A percentile compares a stretch with the other conserved stretches of the same genome.
These are phyloP conservation scores for Gonapodya sp. DNA, from an alignment of 192 early-diverging fungal species.

Conservation along the genomic window DNA sequence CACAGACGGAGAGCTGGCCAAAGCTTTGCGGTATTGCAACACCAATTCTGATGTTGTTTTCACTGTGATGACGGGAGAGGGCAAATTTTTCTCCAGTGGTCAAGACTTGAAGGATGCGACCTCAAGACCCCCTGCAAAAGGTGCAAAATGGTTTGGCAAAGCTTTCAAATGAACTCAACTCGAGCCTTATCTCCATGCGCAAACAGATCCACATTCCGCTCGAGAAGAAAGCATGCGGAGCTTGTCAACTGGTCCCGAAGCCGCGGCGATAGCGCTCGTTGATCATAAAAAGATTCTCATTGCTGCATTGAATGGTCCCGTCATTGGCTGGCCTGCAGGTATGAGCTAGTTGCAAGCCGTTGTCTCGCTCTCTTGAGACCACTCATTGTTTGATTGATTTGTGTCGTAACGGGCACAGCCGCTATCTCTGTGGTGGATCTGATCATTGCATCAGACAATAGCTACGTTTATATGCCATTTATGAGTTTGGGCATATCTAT, in stretches of 20 bases:
- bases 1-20: background rate
- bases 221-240: background rate
- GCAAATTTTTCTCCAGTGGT: no score
- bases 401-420: no score
- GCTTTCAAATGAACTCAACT: background rate
- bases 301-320: background rate
- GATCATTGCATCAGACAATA: background rate
- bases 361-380: no score
- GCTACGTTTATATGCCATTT: background rate
- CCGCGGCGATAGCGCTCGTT: background rate
- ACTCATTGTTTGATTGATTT: no score
- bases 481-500: background rate
- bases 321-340: background rate
- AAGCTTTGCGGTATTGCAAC: background rate
- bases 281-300: background rate
- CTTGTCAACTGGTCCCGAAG: background rate
- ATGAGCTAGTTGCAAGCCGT: background rate
- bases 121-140: background rate
- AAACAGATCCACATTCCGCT: background rate
- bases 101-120: background rate
- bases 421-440: background rate
- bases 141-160: background rate
- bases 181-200: background rate
- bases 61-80: background rate
- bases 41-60: background rate